Percentiles rank a stretch among this genome's conserved stretches.
phyloP scores from a whole-genome alignment of 1,139 yeast genomes.

The Wickerhamomyces sp. region DNA sequence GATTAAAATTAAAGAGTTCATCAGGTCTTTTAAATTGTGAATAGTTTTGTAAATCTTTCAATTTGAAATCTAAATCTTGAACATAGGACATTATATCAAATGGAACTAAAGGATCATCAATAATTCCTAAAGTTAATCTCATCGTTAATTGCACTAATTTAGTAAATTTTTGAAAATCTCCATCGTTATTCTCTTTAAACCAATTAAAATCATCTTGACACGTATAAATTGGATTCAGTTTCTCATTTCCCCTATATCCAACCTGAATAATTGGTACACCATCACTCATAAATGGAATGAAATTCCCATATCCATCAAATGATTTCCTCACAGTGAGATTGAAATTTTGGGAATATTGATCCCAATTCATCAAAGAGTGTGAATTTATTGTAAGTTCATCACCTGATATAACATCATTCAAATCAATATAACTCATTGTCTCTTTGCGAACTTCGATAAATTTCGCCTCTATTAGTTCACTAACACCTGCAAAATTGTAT shows the following conservation, averaged over 20 bases:
- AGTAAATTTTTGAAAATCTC: slow-evolving; percentile 50
- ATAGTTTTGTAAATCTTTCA: slow-evolving; percentile 45
- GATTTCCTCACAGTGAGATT: slow-evolving; percentile 19
- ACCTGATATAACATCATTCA: slow-evolving; percentile 71
- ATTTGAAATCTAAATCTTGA: slow-evolving; percentile 37
- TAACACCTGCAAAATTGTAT: slow-evolving; percentile 79
- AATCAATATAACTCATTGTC: slow-evolving; percentile 71
- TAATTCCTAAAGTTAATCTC: slow-evolving; percentile 45
- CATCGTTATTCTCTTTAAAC: slow-evolving; percentile 47
- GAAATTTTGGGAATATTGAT: slow-evolving; percentile 18
- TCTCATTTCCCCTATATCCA: slow-evolving; percentile 13
- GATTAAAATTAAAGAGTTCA: slow-evolving; percentile 24
- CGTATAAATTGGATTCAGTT: slow-evolving; percentile 47
- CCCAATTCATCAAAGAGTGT: slow-evolving; percentile 54
- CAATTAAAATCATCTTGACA: slow-evolving; percentile 64
- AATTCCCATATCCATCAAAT: slow-evolving; percentile 54
- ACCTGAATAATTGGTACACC: slow-evolving; percentile 71
- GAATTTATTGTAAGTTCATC: slow-evolving; percentile 51
- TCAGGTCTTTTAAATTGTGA: slow-evolving; percentile 24
- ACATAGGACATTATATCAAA: slow-evolving; percentile 52
- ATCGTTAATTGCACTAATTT: slow-evolving; percentile 56
- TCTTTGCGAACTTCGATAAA: slow-evolving; percentile 49
- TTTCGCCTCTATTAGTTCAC: slow-evolving; percentile 69
- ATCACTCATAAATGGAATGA: slow-evolving; percentile 45
- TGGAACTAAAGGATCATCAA: slow-evolving; percentile 77